These are phyloP conservation scores for Avena atlantica DNA, from an alignment of 176 grass and related monocot genomes.

Conservation along the genomic window DNA sequence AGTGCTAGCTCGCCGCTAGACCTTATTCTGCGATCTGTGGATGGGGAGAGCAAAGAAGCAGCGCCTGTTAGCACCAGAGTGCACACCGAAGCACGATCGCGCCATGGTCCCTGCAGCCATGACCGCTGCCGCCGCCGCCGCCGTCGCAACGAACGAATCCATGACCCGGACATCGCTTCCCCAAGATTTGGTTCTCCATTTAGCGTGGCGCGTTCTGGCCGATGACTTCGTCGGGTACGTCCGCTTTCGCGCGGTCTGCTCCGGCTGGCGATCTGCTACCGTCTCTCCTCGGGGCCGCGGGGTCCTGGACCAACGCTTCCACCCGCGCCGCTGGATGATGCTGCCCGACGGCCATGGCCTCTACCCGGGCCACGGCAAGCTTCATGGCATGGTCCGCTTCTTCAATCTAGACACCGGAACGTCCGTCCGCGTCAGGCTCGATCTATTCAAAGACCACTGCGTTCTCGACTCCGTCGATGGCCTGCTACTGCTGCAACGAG, in stretches of 20 bases:
- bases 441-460: not conserved
- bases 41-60: not conserved
- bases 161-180: not conserved
- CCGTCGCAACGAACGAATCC: not conserved
- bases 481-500: not conserved
- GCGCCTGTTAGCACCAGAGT: not conserved
- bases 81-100: not conserved
- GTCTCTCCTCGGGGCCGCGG: not conserved
- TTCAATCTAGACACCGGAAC: not conserved
- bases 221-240: not conserved
- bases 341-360: not conserved
- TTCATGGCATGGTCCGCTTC: not conserved
- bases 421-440: not conserved
- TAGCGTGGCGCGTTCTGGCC: not conserved
- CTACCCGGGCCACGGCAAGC: not conserved
- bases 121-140: not conserved
- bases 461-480: not conserved
- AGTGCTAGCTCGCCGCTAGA: not conserved
- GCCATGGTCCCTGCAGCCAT: not conserved
- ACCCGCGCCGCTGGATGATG: not conserved
- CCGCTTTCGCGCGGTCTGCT: not conserved
- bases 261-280: not conserved
- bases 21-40: not conserved
- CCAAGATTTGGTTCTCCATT: not conserved
- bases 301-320: not conserved